A percentile compares a stretch with the other conserved stretches of the same genome.
Evolutionary conservation across 768 basidiomycete species (phyloP).

Genomic region (Trametes coccinea): DNA sequence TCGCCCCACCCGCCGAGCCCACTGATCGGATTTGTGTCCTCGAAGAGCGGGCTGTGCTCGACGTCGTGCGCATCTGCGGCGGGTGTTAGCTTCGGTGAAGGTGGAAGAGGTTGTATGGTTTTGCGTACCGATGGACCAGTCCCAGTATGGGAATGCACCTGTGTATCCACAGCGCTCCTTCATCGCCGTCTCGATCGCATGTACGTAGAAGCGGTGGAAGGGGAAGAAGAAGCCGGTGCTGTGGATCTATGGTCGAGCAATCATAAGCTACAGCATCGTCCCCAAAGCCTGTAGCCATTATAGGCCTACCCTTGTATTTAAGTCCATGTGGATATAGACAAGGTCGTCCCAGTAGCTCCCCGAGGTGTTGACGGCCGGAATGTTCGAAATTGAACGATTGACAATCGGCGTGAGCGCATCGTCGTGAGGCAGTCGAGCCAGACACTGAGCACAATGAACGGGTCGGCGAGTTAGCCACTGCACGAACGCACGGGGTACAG

Average conservation of each 20-base stretch:
- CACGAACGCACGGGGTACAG: not conserved
- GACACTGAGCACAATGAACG: not conserved
- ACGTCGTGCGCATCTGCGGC: slow-evolving; percentile 28
- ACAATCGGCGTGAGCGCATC: slow-evolving; percentile 11
- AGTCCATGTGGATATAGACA: slow-evolving; percentile 31
- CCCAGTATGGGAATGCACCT: slow-evolving; percentile 31
- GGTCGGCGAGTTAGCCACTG: too few species aligned
- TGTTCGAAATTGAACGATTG: slow-evolving; percentile 13
- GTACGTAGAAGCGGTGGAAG: slow-evolving; percentile 32
- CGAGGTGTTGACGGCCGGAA: slow-evolving; percentile 16
- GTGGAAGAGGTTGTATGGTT: not conserved
- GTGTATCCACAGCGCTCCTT: slow-evolving; percentile 27
- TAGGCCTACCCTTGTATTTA: slow-evolving; percentile 22
- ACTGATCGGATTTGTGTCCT: slow-evolving; percentile 22
- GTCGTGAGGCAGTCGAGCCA: slow-evolving; percentile 6
- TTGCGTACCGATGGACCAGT: slow-evolving; percentile 30
- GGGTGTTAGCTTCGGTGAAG: not conserved
- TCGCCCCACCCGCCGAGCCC: slow-evolving; percentile 34
- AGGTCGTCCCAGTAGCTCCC: slow-evolving; percentile 24
- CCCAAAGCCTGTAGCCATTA: not conserved
- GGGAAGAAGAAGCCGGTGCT: slow-evolving; percentile 30
- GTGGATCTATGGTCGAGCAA: slow-evolving; percentile 22
- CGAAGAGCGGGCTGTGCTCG: slow-evolving; percentile 24
- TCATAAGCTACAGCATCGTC: not conserved
- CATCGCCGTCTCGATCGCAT: slow-evolving; percentile 24